Conservation (phyloP, 208 protist species). For the Wallacemonas sp. region DNA sequence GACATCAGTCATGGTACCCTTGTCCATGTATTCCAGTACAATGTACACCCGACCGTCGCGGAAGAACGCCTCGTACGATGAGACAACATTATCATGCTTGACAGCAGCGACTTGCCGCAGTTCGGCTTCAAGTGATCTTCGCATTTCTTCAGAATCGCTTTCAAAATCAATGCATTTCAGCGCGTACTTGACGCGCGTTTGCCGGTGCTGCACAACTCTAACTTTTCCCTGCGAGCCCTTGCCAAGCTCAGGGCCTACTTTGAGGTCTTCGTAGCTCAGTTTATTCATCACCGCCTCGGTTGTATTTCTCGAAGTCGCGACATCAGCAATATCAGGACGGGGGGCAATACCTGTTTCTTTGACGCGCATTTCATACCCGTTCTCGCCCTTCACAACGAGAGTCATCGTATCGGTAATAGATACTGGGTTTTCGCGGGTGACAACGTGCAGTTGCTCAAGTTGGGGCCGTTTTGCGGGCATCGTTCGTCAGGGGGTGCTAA, state of each 20-base stretch:
- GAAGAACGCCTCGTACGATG: constrained; percentile 91
- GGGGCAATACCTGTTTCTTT: constrained; percentile 82
- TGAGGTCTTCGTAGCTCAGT: constrained; percentile 86
- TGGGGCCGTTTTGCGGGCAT: constrained; percentile 86
- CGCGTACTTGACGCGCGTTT: constrained; percentile 78
- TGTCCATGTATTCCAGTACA: constrained; percentile 91
- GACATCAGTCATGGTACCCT: constrained; percentile 85
- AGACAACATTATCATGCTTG: constrained; percentile 88
- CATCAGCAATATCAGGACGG: constrained; percentile 15
- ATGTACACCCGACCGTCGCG: constrained; percentile 85
- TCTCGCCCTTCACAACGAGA: constrained; percentile 86
- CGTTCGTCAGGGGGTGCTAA: too few relatives aligned
- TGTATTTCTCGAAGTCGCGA: constrained; percentile 13
- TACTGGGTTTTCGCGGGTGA: constrained; percentile 62
- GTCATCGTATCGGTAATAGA: constrained; percentile 92
- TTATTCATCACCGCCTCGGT: constrained; percentile 72
- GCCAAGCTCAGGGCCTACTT: constrained; percentile 74
- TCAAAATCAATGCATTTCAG: constrained; percentile 85
- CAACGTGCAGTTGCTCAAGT: constrained; percentile 65
- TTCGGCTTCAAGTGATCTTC: constrained; percentile 68
- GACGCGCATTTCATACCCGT: constrained; percentile 84
- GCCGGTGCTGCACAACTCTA: constrained; percentile 69
- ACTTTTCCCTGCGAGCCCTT: constrained; percentile 90
- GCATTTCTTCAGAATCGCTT: constrained; percentile 73
- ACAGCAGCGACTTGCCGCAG: constrained; percentile 80